Evolutionary conservation across 2,329 filamentous ascomycete species (phyloP).

Genomic region (Lizonia empirigonia): DNA sequence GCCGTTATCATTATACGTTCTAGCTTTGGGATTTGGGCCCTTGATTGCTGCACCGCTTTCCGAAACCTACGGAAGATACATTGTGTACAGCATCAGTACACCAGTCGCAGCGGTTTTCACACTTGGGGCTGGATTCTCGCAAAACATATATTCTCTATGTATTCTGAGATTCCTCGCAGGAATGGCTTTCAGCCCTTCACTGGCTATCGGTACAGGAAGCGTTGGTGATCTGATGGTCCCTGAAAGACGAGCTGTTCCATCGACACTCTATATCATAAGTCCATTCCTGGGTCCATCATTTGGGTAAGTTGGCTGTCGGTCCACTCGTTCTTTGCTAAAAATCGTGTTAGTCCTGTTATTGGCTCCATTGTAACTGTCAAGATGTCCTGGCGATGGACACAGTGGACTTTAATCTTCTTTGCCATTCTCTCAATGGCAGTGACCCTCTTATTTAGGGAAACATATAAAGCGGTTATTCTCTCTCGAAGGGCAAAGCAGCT

Average conservation of each 20-base stretch:
- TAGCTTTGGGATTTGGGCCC: conserved; percentile 68
- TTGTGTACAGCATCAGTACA: conserved; percentile 72
- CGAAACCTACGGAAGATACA: conserved; percentile 70
- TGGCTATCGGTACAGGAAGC: conserved; percentile 49
- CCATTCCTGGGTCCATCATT: conserved; percentile 49
- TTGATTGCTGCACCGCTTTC: conserved; percentile 75
- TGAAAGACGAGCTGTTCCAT: conserved; percentile 36
- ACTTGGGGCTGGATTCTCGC: conserved; percentile 53
- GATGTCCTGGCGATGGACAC: conserved; percentile 51
- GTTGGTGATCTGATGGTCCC: conserved; percentile 46
- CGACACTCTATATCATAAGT: conserved; percentile 40
- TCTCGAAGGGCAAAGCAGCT: conserved; percentile 37
- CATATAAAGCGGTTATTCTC: conserved; percentile 58
- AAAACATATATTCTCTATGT: conserved; percentile 71
- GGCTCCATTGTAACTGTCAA: too few species aligned
- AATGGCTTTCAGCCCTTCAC: conserved; percentile 34
- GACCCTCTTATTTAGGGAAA: conserved; percentile 54
- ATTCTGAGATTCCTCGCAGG: conserved; percentile 64
- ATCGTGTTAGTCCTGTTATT: too few species aligned
- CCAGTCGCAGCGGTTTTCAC: conserved; percentile 64
- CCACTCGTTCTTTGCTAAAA: too few species aligned
- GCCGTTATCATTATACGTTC: too few species aligned
- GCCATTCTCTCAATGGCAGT: conserved; percentile 40
- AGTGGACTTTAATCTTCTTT: conserved; percentile 51
- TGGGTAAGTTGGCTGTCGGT: conserved; percentile 32